These are phyloP conservation scores for Wickerhamiella domercqiae DNA, from an alignment of 805 yeast species.

Conservation along the genomic window DNA sequence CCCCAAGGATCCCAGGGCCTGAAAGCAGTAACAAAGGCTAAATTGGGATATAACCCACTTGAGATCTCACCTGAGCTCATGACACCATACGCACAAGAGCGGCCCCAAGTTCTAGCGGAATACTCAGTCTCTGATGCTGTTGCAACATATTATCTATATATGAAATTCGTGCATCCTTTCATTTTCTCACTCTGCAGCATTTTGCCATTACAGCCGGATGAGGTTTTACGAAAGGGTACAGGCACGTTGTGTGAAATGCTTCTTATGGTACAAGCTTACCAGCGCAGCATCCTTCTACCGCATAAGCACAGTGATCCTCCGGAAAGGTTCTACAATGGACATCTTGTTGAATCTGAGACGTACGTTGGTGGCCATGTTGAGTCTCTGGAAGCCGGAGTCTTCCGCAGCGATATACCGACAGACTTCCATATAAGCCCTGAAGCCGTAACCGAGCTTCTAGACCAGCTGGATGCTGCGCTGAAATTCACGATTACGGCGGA, in stretches of 20 bases:
- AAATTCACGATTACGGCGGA: slow-evolving; percentile 76
- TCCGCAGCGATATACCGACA: slow-evolving; percentile 68
- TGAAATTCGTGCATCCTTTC: slow-evolving; percentile 94
- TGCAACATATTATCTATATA: slow-evolving; percentile 89
- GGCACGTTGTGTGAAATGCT: slow-evolving; percentile 98
- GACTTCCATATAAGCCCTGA: slow-evolving; percentile 67
- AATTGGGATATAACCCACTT: slow-evolving; percentile 89
- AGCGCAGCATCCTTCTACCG: slow-evolving; percentile 62
- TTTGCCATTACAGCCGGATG: slow-evolving; percentile 93
- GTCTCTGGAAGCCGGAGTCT: slow-evolving; percentile 94
- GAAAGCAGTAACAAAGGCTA: slow-evolving; percentile 92
- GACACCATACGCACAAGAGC: slow-evolving; percentile 94
- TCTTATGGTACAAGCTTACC: slow-evolving; percentile 85
- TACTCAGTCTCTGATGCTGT: slow-evolving; percentile 99
- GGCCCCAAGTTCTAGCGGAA: slow-evolving; percentile 84
- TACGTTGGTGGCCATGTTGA: slow-evolving; percentile 99
- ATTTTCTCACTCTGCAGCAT: slow-evolving; percentile 90
- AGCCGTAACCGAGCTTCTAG: slow-evolving; percentile 65
- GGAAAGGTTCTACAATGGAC: slow-evolving; percentile 93
- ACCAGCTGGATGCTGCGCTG: slow-evolving; percentile 59
- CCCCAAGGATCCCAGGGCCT: slow-evolving; percentile 99
- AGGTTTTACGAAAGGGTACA: slow-evolving; percentile 88
- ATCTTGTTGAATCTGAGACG: slow-evolving; percentile 83
- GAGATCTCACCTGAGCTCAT: slow-evolving; percentile 94
- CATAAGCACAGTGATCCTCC: slow-evolving; percentile 87